These are phyloP conservation scores for Vachellia collinsii DNA, from an alignment of 306 rosid genomes.

Conservation along the genomic window DNA sequence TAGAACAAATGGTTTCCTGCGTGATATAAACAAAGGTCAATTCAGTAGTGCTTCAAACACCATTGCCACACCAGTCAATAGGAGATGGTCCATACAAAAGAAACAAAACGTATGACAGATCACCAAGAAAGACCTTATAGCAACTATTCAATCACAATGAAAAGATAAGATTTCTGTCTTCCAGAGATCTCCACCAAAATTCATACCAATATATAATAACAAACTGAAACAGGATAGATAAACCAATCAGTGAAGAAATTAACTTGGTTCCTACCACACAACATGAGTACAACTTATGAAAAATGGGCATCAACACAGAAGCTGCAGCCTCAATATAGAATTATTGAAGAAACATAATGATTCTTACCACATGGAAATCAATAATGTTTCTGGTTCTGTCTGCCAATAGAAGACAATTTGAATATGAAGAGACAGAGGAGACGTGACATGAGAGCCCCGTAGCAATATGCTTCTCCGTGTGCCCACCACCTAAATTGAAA, in stretches of 20 bases:
- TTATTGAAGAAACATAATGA: not conserved
- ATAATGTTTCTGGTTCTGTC: not conserved
- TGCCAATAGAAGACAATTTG: not conserved
- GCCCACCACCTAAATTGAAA: slow-evolving; percentile 1
- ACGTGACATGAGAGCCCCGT: not conserved
- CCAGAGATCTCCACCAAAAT: not conserved
- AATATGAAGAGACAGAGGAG: not conserved
- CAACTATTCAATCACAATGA: not conserved
- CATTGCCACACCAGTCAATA: not conserved
- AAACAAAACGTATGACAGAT: not conserved
- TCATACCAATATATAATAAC: not conserved
- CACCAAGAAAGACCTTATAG: not conserved
- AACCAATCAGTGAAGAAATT: not conserved
- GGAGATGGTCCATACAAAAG: not conserved
- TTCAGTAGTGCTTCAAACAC: slow-evolving; percentile 4
- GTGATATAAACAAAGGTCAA: slow-evolving; percentile 8
- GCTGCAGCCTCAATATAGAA: not conserved
- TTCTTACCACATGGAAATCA: slow-evolving; percentile 17
- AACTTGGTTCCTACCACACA: not conserved
- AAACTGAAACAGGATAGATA: not conserved
- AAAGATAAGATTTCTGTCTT: not conserved
- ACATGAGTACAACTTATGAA: not conserved
- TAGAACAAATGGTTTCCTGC: not conserved
- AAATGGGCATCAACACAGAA: not conserved
- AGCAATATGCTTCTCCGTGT: not conserved